phyloP scores from a whole-genome alignment of 192 early-diverging fungal genomes.

The Backusella psychrophila region DNA sequence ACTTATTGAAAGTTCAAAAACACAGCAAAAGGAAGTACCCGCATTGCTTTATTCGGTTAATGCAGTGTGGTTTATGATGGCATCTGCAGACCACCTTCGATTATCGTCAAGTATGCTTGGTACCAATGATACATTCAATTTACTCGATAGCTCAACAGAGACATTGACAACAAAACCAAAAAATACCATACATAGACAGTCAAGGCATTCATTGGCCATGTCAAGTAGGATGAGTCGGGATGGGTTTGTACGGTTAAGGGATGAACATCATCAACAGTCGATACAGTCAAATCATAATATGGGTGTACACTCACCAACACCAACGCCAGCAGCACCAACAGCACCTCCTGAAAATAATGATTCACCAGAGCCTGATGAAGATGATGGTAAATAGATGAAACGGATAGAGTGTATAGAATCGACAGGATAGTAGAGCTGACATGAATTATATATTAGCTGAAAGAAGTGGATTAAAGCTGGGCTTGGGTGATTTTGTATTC shows the following conservation, averaged over 20 bases:
- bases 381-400: slow-evolving; percentile 37
- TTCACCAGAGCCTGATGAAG: slow-evolving; percentile 35
- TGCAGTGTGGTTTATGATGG: slow-evolving; percentile 78
- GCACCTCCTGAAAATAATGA: not conserved
- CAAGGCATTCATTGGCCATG: not conserved
- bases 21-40: slow-evolving; percentile 76
- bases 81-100: slow-evolving; percentile 40
- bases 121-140: not conserved
- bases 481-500: slow-evolving; percentile 90
- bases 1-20: slow-evolving; percentile 72
- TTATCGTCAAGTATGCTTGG: slow-evolving; percentile 19
- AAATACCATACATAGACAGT: not conserved
- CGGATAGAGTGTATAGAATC: not conserved
- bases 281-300: not conserved
- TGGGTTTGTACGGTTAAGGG: slow-evolving; percentile 22
- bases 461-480: slow-evolving; percentile 76
- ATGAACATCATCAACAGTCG: slow-evolving; percentile 10
- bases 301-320: not conserved
- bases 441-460: slow-evolving; percentile 33
- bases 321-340: not conserved
- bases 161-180: not conserved
- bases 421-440: not conserved
- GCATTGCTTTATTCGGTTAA: slow-evolving; percentile 71
- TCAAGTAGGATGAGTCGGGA: slow-evolving; percentile 4
- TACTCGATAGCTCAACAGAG: not conserved